Evolutionary conservation across 768 basidiomycete genomes (phyloP).

Genomic region (Suillus placidus): DNA sequence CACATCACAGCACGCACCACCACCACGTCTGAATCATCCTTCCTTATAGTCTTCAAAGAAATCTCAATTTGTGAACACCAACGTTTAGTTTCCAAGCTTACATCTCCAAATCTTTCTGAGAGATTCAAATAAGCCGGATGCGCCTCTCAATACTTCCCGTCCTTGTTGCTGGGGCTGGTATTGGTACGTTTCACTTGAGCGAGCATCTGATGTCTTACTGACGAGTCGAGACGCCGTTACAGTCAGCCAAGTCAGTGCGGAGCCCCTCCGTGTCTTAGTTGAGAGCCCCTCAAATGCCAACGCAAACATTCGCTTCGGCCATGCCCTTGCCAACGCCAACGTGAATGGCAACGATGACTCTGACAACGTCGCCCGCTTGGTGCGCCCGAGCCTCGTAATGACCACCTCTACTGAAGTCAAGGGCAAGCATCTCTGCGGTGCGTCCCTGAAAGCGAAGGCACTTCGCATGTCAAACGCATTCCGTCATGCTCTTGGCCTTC

Average conservation of each 20-base stretch:
- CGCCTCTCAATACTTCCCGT: slow-evolving; percentile 40
- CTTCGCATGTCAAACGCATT: slow-evolving; percentile 56
- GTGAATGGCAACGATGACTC: slow-evolving; percentile 27
- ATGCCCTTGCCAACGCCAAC: slow-evolving; percentile 37
- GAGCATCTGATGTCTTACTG: not conserved
- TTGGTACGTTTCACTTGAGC: slow-evolving; percentile 27
- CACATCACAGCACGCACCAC: not conserved
- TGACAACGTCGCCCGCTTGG: slow-evolving; percentile 26
- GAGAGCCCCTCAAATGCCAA: slow-evolving; percentile 31
- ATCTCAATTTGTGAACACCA: not conserved
- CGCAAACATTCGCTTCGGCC: slow-evolving; percentile 42
- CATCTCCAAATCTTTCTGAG: not conserved
- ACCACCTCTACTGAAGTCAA: slow-evolving; percentile 16
- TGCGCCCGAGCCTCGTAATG: slow-evolving; percentile 19
- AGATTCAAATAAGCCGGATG: slow-evolving; percentile 29
- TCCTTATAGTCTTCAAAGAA: not conserved
- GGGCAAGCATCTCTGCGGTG: slow-evolving; percentile 32
- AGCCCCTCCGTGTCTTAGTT: slow-evolving; percentile 52
- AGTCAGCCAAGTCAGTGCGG: slow-evolving; percentile 45
- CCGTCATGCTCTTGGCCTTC: slow-evolving; percentile 57
- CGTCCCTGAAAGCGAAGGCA: slow-evolving; percentile 49
- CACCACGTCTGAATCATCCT: not conserved
- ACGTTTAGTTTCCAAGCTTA: not conserved
- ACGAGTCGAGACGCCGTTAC: slow-evolving; percentile 7
- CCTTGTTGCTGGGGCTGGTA: slow-evolving; percentile 39